These are phyloP conservation scores for Ophiocordyceps robertsii DNA, from an alignment of 2,329 filamentous ascomycete genomes.

Conservation along the genomic window DNA sequence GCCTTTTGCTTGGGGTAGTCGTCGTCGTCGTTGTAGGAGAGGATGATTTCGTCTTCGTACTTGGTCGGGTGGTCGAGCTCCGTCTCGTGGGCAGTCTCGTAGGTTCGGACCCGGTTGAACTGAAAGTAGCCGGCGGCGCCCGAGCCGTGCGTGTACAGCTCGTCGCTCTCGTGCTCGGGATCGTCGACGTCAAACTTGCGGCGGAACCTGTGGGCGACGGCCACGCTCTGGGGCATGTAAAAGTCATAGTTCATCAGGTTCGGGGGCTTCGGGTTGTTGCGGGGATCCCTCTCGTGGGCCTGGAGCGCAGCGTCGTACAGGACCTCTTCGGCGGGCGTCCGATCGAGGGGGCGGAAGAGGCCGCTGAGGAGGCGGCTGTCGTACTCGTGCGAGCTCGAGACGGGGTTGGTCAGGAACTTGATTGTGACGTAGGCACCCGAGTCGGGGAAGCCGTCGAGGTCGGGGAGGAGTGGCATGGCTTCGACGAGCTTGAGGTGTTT, in stretches of 20 bases:
- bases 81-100: constrained; percentile 48
- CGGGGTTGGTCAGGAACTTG: constrained; percentile 55
- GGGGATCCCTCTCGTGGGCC: constrained; percentile 42
- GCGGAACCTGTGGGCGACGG: constrained; percentile 41
- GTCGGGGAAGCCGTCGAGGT: constrained; percentile 56
- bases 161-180: constrained; percentile 36
- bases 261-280: constrained; percentile 39
- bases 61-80: constrained; percentile 44
- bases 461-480: constrained; percentile 48
- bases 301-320: constrained; percentile 36
- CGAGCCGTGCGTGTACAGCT: constrained; percentile 39
- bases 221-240: constrained; percentile 40
- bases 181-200: constrained; percentile 46
- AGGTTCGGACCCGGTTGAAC: constrained; percentile 48
- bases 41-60: constrained; percentile 50
- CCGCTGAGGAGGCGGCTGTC: constrained; percentile 48
- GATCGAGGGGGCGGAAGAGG: constrained; percentile 46
- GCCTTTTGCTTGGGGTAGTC: constrained; percentile 38
- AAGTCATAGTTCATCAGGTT: constrained; percentile 54
- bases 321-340: constrained; percentile 38
- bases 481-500: constrained; percentile 44
- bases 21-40: constrained; percentile 42
- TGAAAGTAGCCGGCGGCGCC: constrained; percentile 38
- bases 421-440: constrained; percentile 55
- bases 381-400: constrained; percentile 36